phyloP scores from a whole-genome alignment of 2,329 filamentous ascomycete genomes.

The Fusarium xyrophilum region DNA sequence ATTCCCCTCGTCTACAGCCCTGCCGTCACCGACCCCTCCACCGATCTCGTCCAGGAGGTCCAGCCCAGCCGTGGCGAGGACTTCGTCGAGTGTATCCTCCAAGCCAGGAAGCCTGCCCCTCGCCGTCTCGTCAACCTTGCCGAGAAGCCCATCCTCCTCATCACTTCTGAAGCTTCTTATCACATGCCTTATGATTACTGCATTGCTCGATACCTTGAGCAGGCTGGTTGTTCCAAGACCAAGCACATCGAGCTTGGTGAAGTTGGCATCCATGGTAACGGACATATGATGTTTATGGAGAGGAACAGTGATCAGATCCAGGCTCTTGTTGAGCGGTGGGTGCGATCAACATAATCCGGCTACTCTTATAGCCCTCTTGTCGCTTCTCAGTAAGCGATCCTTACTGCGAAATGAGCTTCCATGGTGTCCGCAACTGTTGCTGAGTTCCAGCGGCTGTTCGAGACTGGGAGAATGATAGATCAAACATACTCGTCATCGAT shows the following conservation, averaged over 20 bases:
- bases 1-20: slow-evolving; percentile 57
- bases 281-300: slow-evolving; percentile 39
- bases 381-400: neutral
- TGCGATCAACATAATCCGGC: neutral
- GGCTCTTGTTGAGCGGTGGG: neutral
- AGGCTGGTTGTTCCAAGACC: slow-evolving; percentile 32
- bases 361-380: accelerated
- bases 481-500: neutral
- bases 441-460: neutral
- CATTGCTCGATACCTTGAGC: slow-evolving; percentile 22
- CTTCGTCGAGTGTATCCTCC: slow-evolving; percentile 25
- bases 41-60: slow-evolving; percentile 23
- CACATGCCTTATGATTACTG: slow-evolving; percentile 37
- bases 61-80: neutral
- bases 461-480: neutral
- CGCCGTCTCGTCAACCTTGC: slow-evolving; percentile 45
- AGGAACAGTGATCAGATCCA: slow-evolving; percentile 27
- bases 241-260: slow-evolving; percentile 31
- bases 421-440: too few relatives aligned
- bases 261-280: slow-evolving; percentile 31
- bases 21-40: slow-evolving; percentile 34
- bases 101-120: slow-evolving; percentile 17
- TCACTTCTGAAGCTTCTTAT: slow-evolving; percentile 32
- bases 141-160: slow-evolving; percentile 38
- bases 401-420: accelerated